Conservation (phyloP, 768 basidiomycete species). For the Tulasnella sp. region DNA sequence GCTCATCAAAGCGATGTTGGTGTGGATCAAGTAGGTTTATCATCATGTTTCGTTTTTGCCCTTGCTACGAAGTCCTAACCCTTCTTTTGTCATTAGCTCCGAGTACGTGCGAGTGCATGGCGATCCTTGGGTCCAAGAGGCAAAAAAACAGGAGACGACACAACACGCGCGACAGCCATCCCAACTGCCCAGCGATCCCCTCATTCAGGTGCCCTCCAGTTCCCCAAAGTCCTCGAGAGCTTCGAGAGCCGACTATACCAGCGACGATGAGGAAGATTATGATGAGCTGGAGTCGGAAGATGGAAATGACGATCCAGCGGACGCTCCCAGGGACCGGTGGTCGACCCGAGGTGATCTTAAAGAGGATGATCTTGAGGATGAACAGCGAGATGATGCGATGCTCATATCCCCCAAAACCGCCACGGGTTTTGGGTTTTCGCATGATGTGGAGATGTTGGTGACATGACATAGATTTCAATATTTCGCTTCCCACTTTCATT, state of each 20-base stretch:
- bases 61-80: too few species aligned
- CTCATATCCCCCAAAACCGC: too few species aligned
- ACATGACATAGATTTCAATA: too few species aligned
- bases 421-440: too few species aligned
- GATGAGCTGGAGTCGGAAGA: slow-evolving; percentile 6
- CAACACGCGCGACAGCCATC: not conserved
- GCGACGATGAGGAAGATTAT: slow-evolving; percentile 1
- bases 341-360: too few species aligned
- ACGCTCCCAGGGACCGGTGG: too few species aligned
- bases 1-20: slow-evolving; percentile 13
- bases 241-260: not conserved
- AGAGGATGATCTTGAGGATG: too few species aligned
- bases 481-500: too few species aligned
- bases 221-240: not conserved
- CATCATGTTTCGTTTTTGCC: too few species aligned
- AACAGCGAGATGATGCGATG: too few species aligned
- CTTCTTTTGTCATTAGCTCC: too few species aligned
- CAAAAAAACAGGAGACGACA: not conserved
- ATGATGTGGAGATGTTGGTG: too few species aligned
- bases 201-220: not conserved
- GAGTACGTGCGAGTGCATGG: slow-evolving; percentile 13
- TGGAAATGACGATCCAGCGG: not conserved
- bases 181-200: not conserved
- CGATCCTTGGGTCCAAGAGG: slow-evolving; percentile 9
- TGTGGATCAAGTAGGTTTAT: slow-evolving; percentile 18